Percentiles rank a stretch among this genome's conserved stretches.
phyloP scores from a whole-genome alignment of 305 asterid genomes.

The Coffea humblotiana region DNA sequence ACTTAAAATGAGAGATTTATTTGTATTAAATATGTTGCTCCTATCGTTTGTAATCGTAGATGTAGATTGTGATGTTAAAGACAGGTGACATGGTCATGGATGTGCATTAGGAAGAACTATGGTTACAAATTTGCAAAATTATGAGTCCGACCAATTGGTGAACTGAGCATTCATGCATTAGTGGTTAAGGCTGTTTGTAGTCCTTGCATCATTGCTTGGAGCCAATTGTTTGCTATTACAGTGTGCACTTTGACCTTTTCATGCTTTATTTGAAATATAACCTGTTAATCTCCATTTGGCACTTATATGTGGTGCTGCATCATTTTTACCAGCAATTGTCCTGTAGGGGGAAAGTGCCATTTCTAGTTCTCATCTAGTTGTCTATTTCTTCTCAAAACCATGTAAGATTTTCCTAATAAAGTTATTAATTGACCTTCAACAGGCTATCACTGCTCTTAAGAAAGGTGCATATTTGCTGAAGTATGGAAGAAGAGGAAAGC shows the following conservation, averaged over 20 bases:
- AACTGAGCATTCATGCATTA: too few species aligned
- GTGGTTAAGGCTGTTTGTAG: not conserved
- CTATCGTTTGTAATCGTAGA: not conserved
- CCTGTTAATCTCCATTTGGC: not conserved
- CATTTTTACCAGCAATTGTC: not conserved
- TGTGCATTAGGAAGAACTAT: not conserved
- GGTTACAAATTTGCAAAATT: not conserved
- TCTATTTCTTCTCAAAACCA: slow-evolving; percentile 10
- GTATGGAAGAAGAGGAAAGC: slow-evolving; percentile 98
- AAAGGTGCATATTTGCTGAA: slow-evolving; percentile 90
- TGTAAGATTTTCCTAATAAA: slow-evolving; percentile 26
- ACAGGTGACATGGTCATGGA: not conserved
- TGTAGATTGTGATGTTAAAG: not conserved
- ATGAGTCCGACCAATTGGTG: not conserved
- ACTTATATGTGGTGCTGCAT: not conserved
- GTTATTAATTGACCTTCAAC: slow-evolving; percentile 37
- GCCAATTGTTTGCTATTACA: not conserved
- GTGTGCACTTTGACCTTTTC: not conserved
- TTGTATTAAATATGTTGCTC: not conserved
- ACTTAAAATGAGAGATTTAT: not conserved
- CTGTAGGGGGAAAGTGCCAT: not conserved
- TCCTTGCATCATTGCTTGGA: not conserved
- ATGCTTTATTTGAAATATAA: not conserved
- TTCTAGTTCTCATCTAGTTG: not conserved
- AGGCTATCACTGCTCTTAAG: slow-evolving; percentile 92